Evolutionary conservation across 2,329 filamentous ascomycete species (phyloP), one percentile per base, ranked within the genome.

Genomic region (Chrysoporthe austroafricana): DNA sequence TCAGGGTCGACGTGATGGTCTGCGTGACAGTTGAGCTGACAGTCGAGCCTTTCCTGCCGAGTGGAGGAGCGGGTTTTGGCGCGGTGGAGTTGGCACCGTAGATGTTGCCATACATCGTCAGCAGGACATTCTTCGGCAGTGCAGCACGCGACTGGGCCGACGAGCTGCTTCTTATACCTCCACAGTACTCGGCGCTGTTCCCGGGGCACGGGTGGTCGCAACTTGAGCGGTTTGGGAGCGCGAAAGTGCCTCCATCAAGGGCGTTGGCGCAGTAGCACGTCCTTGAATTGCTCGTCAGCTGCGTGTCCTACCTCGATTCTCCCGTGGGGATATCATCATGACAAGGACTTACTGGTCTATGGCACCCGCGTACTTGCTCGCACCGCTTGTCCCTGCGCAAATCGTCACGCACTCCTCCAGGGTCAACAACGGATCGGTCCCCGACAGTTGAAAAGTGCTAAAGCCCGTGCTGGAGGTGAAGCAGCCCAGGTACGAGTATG

Each of bases 201-300:
- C 82, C 83, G 0, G 83, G 80, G 67, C 83, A 85, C 0, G 74
- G 73, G 2, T 72, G 71, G 63, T 80, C 71, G 70, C 83, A 84
- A 44, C 71, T 69, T 18, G 70, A 70, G 59, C 76, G 74, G 56
- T 73, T 73, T 1, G 68, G 62, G 1, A 79, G 70, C 14, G 81
- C 78, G 14, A 71, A 75, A n/a, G 82, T 80, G 57, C 78, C 76
- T 4, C 74, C 73, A 48, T 81, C 80, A 21, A 85, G 75, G 1
- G 63, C 67, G 14, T 79, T 74, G 44, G 82, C 81, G 66, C 84
- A 86, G 74, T 82, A 84, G 72, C 83, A 85, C 14, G 61, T 68
- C 3, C 66, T 70, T 18, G n/a, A 34, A 16, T 54, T 16, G 21
- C 9, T 14, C 11, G 50, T 54, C 26, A 54, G 50, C 50, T 34